Base-by-base conservation (phyloP, 257 asterid genomes). In the Scutellaria galericulata region DNA sequence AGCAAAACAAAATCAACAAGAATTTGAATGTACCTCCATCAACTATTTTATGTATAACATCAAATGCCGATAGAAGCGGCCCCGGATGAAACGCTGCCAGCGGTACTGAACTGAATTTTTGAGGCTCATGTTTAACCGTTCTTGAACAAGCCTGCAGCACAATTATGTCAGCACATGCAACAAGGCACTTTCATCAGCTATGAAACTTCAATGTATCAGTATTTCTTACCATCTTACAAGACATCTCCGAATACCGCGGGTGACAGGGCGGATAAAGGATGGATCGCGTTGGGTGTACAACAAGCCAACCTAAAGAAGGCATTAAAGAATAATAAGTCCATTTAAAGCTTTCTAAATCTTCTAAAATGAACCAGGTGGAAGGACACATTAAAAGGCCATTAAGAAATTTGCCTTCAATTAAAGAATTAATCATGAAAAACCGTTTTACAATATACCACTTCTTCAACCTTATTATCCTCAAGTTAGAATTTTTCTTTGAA, bases 21-120 rank as follows among this genome's bases (percentile, higher is more conserved):
- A 57, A 73, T 46, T 50, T 58, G 54, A 53, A 61, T 68, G 20
- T 76, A 76, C 87, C 87, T 54, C 64, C 75, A 41, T 24, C 68
- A 20, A 51, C 77, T 84, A 81, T 69, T 79, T 84, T 78, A 85
- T 92, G 66, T 54, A 55, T 71, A 81, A 64, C 96, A 91, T 70
- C 80, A 91, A 80, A 85, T 94, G 99, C 47, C 97, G 92, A 83
- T 94, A 91, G 81, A 88, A 89, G 66, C 99, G 97, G 22, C 99
- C 99, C 65, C 99, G 87, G 60, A 90, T 68, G 48, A 70, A 13
- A 27, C 95, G 86, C 76, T 94, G 99, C 97, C 95, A 94, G 24
- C 57, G 71, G 78, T 56, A 90, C 79, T 66, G 86, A 42, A 87
- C 14, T 66, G 88, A 84, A 62, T 66, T 78, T 54, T 74, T 83